Conservation (phyloP, 176 grass and related monocot genomes). For the Oryza australiensis region DNA sequence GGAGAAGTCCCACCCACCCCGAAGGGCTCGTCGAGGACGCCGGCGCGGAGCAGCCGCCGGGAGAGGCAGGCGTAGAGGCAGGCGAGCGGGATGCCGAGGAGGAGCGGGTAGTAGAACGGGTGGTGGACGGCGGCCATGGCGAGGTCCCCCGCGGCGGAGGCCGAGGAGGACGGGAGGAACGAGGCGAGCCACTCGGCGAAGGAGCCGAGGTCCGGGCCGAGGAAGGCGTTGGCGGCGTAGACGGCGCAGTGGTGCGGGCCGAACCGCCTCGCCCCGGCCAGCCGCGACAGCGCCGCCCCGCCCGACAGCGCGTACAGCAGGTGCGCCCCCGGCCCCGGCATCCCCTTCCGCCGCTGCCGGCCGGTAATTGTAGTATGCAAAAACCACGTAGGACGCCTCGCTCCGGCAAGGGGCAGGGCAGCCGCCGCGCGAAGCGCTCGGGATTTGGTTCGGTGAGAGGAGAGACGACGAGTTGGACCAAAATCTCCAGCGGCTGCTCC, state of each 20-base stretch:
- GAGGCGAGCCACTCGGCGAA: constrained; percentile 92
- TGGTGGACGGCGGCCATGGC: constrained; percentile 80
- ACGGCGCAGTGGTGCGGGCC: constrained; percentile 80
- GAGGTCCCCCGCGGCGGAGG: constrained; percentile 31
- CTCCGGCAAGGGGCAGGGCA: neutral
- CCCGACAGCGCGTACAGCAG: constrained; percentile 78
- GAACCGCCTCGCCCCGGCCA: constrained; percentile 47
- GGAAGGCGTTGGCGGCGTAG: constrained; percentile 87
- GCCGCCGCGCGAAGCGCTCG: neutral
- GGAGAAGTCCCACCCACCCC: constrained; percentile 35
- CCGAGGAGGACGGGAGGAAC: constrained; percentile 16
- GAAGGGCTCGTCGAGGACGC: constrained; percentile 52
- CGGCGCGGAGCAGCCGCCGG: constrained; percentile 34
- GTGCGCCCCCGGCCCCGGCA: constrained; percentile 91
- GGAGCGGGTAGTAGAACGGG: constrained; percentile 80
- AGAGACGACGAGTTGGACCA: neutral
- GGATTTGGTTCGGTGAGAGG: neutral
- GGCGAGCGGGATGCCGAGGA: constrained; percentile 76
- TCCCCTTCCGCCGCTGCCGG: neutral
- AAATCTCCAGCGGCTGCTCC: neutral
- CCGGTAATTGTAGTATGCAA: too few species aligned
- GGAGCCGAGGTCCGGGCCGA: constrained; percentile 85
- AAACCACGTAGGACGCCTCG: too few species aligned
- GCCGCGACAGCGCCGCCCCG: constrained; percentile 55
- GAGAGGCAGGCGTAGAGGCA: constrained; percentile 74